Conservation (phyloP, 208 protist genomes). For the Acanthamoeba divionensis region DNA sequence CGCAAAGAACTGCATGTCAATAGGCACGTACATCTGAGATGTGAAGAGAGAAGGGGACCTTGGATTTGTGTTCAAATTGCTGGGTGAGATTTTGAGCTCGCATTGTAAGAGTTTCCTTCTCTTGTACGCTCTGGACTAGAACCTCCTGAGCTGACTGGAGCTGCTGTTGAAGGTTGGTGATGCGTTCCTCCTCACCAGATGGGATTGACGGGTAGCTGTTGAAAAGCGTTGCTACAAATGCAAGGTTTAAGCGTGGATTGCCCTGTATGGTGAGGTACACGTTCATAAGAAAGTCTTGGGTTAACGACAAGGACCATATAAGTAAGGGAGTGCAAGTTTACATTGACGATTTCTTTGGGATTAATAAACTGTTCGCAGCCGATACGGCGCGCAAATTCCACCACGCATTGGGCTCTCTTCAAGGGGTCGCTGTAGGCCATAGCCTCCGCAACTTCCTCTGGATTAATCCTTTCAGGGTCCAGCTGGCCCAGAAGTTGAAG, state of each 20-base stretch:
- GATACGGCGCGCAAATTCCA: conserved; percentile 83
- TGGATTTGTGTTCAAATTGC: too few species aligned
- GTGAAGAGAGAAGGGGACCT: too few species aligned
- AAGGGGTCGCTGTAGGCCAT: neutral
- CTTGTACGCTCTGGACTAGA: neutral
- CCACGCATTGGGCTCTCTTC: conserved; percentile 64
- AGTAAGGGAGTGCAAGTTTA: neutral
- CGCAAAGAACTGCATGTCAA: too few species aligned
- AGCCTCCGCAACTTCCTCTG: neutral
- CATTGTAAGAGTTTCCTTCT: neutral
- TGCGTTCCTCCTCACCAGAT: neutral
- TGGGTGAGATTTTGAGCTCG: too few species aligned
- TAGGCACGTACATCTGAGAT: too few species aligned
- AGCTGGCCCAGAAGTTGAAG: neutral
- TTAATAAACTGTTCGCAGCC: conserved; percentile 83
- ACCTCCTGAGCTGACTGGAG: too few species aligned
- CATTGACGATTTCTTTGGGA: conserved; percentile 70
- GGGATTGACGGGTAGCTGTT: conserved; percentile 61
- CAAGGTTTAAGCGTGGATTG: conserved; percentile 81
- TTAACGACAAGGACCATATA: neutral
- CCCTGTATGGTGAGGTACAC: conserved; percentile 40
- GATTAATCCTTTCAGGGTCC: neutral
- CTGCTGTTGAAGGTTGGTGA: neutral
- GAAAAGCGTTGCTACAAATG: conserved; percentile 87
- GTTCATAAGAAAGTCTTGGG: neutral